Evolutionary conservation across 495 filamentous ascomycete species (phyloP).

Genomic region (Hamigera avellanea): DNA sequence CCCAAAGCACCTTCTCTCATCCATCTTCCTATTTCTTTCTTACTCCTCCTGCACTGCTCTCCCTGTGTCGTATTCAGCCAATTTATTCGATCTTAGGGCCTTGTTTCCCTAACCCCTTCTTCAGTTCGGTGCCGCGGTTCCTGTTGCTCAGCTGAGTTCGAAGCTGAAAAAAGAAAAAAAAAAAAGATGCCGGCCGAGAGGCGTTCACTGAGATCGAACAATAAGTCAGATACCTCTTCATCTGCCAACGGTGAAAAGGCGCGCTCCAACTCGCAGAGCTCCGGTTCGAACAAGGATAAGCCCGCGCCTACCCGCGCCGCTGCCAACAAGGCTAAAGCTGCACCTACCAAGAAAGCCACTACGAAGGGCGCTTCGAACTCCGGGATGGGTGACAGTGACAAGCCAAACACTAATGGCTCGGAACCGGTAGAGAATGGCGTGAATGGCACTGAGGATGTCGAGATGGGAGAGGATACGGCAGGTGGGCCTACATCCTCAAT

Average conservation of each 20-base stretch:
- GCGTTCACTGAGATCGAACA: conserved; percentile 46
- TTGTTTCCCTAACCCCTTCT: conserved; percentile 15
- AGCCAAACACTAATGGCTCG: conserved; percentile 59
- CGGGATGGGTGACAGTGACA: conserved; percentile 44
- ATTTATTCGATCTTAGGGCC: not conserved
- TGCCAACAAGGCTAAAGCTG: conserved; percentile 38
- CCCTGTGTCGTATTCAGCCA: too few species aligned
- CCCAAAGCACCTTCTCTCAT: conserved; percentile 6
- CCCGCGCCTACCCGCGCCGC: conserved; percentile 32
- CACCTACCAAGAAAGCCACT: conserved; percentile 37
- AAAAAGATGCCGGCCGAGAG: conserved; percentile 47
- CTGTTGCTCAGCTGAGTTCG: conserved; percentile 24
- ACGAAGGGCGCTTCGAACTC: conserved; percentile 32
- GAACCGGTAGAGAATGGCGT: conserved; percentile 65
- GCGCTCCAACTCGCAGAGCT: conserved; percentile 39
- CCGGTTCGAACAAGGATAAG: conserved; percentile 37
- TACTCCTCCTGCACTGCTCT: too few species aligned
- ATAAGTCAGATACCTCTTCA: conserved; percentile 42
- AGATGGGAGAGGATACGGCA: conserved; percentile 69
- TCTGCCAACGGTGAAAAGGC: conserved; percentile 47
- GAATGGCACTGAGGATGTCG: conserved; percentile 65
- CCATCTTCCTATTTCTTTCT: not conserved
- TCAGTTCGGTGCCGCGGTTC: conserved; percentile 18
- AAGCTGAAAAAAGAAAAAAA: too few species aligned
- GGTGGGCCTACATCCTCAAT: conserved; percentile 42